Evolutionary conservation across 2,329 filamentous ascomycete genomes (phyloP).

Genomic region (Botrytis byssoidea): DNA sequence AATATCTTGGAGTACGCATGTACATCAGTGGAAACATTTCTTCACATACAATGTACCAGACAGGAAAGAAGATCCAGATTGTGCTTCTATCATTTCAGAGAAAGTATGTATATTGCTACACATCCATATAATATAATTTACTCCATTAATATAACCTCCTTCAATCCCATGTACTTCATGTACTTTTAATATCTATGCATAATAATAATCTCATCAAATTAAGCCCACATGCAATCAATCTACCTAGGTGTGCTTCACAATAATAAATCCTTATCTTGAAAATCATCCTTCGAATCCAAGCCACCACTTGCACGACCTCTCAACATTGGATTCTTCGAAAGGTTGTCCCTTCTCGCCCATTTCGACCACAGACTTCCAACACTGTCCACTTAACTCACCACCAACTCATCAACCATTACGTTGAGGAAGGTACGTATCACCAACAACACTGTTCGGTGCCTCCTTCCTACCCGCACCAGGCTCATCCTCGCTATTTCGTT

Average conservation of each 20-base stretch:
- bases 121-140: neutral
- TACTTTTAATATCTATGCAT: neutral
- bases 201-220: neutral
- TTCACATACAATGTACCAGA: neutral
- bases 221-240: neutral
- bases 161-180: neutral
- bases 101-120: neutral
- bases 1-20: neutral
- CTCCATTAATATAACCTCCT: neutral
- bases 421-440: neutral
- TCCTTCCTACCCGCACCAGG: neutral
- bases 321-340: neutral
- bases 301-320: neutral
- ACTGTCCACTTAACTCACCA: neutral
- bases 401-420: neutral
- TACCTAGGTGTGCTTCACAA: neutral
- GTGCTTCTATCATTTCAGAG: neutral
- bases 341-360: neutral
- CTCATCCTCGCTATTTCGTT: neutral
- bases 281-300: conserved; percentile 5
- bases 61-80: neutral
- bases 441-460: neutral
- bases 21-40: conserved; percentile 1
- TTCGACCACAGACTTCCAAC: neutral
- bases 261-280: neutral